Evolutionary conservation across 2,329 filamentous ascomycete genomes (phyloP), one percentile per base, ranked within the genome.

Genomic region (Curvularia eragrostidis): DNA sequence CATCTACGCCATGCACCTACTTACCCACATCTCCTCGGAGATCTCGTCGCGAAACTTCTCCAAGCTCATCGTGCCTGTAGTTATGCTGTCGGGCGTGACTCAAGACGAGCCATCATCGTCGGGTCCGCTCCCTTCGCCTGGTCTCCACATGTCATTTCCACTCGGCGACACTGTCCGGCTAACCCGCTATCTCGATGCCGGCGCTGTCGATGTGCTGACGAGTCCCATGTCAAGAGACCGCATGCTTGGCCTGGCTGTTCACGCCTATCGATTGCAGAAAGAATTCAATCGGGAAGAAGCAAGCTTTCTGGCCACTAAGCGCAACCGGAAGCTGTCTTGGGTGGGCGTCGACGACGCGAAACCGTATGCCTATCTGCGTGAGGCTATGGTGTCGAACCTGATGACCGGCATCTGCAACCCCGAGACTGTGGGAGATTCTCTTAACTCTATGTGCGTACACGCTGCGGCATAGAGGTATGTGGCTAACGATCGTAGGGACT

Each of bases 311-410:
- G 89, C 90, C 58, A 82, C 89, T 58, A 89, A 89, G 70, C 87
- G 89, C 65, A 87, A 89, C 43, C 85, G 93, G 54, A 96, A 96
- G 76, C 86, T 92, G 52, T 97, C 93, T 0, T 97, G 93, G 93
- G 92, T 97, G 41, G 93, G 93, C 24, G 85, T 96, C 10, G 87
- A 91, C 70, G 91, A 94, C 65, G 86, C 91, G 67, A 90, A 93
- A 73, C 92, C 93, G 1, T 97, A 93, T 78, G 89, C 91, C 15
- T 97, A 97, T 77, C 80, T 97, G 53, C 85, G 93, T 59, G 93
- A 97, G 79, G 91, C 91, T 48, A 97, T 97, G 92, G 93, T 97
- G 5, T 95, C 92, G 1, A 89, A 89, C 55, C 83, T 97, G 56
- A 95, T 97, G 91, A 89, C 89, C 69, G 88, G 91, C 36, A 97